Conservation (phyloP, 805 yeast species). For the Blastobotrys parvus region DNA sequence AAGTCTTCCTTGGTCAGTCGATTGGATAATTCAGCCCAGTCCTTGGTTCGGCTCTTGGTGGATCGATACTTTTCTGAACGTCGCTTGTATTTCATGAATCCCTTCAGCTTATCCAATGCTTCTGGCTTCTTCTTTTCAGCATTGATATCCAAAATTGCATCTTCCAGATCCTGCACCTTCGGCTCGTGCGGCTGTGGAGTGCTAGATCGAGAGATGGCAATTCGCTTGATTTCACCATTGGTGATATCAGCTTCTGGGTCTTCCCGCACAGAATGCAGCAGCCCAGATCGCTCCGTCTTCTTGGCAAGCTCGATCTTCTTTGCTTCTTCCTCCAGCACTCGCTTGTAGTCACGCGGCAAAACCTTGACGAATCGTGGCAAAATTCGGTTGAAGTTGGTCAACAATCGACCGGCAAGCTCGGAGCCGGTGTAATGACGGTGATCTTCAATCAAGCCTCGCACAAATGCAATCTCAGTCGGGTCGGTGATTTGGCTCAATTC, state of each 20-base stretch:
- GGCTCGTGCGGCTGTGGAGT: slow-evolving; percentile 50
- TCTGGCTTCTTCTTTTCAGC: slow-evolving; percentile 56
- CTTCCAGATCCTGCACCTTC: slow-evolving; percentile 81
- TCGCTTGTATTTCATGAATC: slow-evolving; percentile 90
- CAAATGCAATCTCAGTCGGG: slow-evolving; percentile 87
- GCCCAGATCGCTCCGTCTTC: slow-evolving; percentile 47
- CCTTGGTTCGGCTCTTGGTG: slow-evolving; percentile 65
- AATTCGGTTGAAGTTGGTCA: slow-evolving; percentile 80
- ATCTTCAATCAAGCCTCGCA: slow-evolving; percentile 88
- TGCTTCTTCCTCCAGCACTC: slow-evolving; percentile 70
- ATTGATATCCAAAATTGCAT: slow-evolving; percentile 63
- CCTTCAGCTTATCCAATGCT: slow-evolving; percentile 70
- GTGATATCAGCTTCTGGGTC: slow-evolving; percentile 83
- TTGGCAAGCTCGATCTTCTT: slow-evolving; percentile 36
- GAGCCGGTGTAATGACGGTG: slow-evolving; percentile 94
- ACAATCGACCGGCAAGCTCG: slow-evolving; percentile 74
- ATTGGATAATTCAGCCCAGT: slow-evolving; percentile 86
- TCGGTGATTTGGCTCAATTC: slow-evolving; percentile 71
- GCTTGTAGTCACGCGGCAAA: slow-evolving; percentile 84
- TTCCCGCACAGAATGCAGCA: slow-evolving; percentile 63
- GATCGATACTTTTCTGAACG: slow-evolving; percentile 80
- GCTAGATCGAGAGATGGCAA: slow-evolving; percentile 19
- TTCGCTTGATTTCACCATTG: slow-evolving; percentile 67
- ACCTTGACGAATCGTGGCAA: slow-evolving; percentile 88
- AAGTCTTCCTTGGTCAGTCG: slow-evolving; percentile 81